Percentiles rank a stretch among this genome's conserved stretches.
These are phyloP conservation scores for Epichloe bromicola DNA, from an alignment of 2,329 filamentous ascomycete species.

Conservation along the genomic window DNA sequence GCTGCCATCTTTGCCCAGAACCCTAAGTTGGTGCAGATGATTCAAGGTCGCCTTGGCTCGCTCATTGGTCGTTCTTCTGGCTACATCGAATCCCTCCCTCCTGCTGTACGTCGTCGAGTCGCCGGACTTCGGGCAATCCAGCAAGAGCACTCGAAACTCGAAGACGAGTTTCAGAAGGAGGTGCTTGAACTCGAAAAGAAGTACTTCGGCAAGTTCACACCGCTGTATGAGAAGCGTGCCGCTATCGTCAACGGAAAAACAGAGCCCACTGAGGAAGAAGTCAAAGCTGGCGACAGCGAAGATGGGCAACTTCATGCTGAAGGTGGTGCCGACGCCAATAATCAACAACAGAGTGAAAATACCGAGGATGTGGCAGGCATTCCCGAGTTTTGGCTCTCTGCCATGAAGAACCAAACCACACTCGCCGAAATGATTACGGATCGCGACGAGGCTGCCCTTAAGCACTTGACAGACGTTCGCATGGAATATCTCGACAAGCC, in stretches of 20 bases:
- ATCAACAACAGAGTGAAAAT: slow-evolving; percentile 44
- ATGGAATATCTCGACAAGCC: slow-evolving; percentile 99
- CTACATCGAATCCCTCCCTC: slow-evolving; percentile 91
- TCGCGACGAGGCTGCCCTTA: slow-evolving; percentile 86
- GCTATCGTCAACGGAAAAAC: slow-evolving; percentile 76
- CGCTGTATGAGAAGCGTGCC: slow-evolving; percentile 89
- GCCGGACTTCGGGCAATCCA: slow-evolving; percentile 94
- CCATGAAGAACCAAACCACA: slow-evolving; percentile 98
- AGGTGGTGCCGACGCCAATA: slow-evolving; percentile 40
- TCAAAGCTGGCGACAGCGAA: slow-evolving; percentile 73
- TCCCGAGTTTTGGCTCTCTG: slow-evolving; percentile 97
- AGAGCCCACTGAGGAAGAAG: slow-evolving; percentile 79
- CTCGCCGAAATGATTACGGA: slow-evolving; percentile 98
- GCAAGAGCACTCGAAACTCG: slow-evolving; percentile 96
- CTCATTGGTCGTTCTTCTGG: slow-evolving; percentile 92
- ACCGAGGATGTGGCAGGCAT: slow-evolving; percentile 58
- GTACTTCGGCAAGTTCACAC: slow-evolving; percentile 97
- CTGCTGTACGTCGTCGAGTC: slow-evolving; percentile 81
- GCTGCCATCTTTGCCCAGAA: slow-evolving; percentile 93
- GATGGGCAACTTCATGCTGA: slow-evolving; percentile 60
- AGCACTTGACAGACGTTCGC: slow-evolving; percentile 79
- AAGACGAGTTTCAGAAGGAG: slow-evolving; percentile 97
- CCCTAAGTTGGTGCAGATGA: slow-evolving; percentile 89
- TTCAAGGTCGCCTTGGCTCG: slow-evolving; percentile 87
- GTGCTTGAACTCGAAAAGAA: slow-evolving; percentile 98